A percentile compares a stretch with the other conserved stretches of the same genome.
Evolutionary conservation across 352 stramenopile genomes (phyloP).

Genomic region (Globisporangium camurandrum): DNA sequence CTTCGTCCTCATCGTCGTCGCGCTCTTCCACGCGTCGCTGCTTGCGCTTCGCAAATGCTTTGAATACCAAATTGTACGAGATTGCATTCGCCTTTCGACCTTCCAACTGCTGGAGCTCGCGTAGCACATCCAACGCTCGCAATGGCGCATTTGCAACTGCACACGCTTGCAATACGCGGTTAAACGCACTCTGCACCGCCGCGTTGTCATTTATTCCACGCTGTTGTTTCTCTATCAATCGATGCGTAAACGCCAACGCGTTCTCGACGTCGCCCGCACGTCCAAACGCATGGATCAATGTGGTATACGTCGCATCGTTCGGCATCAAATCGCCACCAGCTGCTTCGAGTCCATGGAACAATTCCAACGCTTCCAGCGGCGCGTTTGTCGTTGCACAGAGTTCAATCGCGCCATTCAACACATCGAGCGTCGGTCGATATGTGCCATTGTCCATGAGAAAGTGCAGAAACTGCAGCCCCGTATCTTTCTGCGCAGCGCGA

Average conservation of each 20-base stretch:
- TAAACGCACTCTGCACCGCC: conserved; percentile 35
- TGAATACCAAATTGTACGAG: conserved; percentile 54
- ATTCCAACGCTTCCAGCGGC: conserved; percentile 32
- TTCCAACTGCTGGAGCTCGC: conserved; percentile 23
- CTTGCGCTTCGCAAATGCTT: conserved; percentile 30
- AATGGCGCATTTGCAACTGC: conserved; percentile 25
- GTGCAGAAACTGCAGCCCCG: conserved; percentile 56
- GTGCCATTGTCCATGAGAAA: conserved; percentile 36
- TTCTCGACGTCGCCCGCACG: conserved; percentile 35
- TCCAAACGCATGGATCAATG: conserved; percentile 46
- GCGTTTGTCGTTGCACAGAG: conserved; percentile 40
- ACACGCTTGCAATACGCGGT: conserved; percentile 53
- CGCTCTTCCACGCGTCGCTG: conserved; percentile 16
- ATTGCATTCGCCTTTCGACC: conserved; percentile 24
- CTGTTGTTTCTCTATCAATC: conserved; percentile 28
- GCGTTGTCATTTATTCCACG: conserved; percentile 14
- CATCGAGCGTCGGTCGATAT: conserved; percentile 34
- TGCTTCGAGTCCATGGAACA: conserved; percentile 42
- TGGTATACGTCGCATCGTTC: conserved; percentile 31
- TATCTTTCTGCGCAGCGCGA: conserved; percentile 28
- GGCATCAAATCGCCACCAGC: conserved; percentile 24
- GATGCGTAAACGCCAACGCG: conserved; percentile 26
- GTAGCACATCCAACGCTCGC: conserved; percentile 32
- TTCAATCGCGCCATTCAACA: conserved; percentile 45
- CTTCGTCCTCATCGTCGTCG: conserved; percentile 12